Evolutionary conservation across 2,329 filamentous ascomycete species (phyloP), one percentile per base, ranked within the genome.

Genomic region (Fusarium setosum): DNA sequence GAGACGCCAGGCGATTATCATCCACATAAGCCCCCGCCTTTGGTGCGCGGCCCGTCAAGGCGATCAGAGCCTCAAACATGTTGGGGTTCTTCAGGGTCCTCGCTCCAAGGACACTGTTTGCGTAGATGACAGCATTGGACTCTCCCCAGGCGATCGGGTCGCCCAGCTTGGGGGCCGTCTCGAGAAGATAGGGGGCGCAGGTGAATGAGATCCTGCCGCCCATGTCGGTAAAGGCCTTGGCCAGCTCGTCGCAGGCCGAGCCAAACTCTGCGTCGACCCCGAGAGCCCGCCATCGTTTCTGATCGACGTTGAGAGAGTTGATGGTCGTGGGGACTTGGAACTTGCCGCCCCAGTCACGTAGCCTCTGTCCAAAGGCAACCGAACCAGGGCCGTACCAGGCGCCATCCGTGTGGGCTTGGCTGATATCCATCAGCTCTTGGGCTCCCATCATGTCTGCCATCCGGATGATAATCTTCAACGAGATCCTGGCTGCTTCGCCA

Each of bases 121-220:
- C 66, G 13, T 69, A 71, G 1, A 69, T 51, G 15, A 71, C 65
- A 3, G 68, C 68, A 17, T 71, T 71, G 0, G 63, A 69, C 26
- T 71, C 66, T 0, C 58, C 66, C 68, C 68, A 71, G 7, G 65
- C 68, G 9, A 71, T 29, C 12, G 56, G 48, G 5, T 71, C 68
- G 0, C 68, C 68, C 0, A 61, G 2, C 4, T 62, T 58, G 0
- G 68, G 68, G 0, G 64, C 58, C 20, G 23, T 65, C 0, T 67
- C 68, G 0, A 71, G 68, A 5, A 59, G 65, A 20, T 71, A 71
- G 2, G 68, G 68, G 0, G 68, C 68, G 15, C 68, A 71, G 0
- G 68, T 71, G 51, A 69, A 71, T 0, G 65, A 59, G 0, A 55
- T 32, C 0, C 15, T 23, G 1, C 52, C 68, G 3, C 68, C 68